A percentile compares a stretch with the other conserved stretches of the same genome.
phyloP scores from a whole-genome alignment of 106 monocot species.

The Apostasia ramifera region DNA sequence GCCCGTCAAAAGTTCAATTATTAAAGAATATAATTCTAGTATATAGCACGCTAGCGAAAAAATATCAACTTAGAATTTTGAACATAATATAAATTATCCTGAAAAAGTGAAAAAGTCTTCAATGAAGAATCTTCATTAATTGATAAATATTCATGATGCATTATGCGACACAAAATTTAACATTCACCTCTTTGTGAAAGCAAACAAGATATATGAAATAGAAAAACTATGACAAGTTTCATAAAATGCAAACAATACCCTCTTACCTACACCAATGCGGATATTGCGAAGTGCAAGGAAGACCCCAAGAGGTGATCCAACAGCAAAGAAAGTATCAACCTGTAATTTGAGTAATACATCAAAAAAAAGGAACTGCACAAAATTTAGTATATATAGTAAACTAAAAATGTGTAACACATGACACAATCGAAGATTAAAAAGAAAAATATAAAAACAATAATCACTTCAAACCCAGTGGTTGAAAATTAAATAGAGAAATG shows the following conservation, averaged over 20 bases:
- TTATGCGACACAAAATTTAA: no score
- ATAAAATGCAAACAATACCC: neutral
- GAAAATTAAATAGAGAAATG: slow-evolving; percentile 6
- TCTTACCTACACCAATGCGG: slow-evolving; percentile 89
- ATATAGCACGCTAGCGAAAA: no score
- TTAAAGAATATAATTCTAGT: no score
- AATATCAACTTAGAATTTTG: no score
- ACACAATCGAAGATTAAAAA: neutral
- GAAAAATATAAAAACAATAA: neutral
- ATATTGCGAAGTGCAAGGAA: slow-evolving; percentile 89
- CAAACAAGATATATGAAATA: neutral
- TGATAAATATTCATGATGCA: no score
- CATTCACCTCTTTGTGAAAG: no score
- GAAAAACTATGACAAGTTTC: neutral
- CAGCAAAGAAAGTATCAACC: slow-evolving; percentile 99
- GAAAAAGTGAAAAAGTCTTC: no score
- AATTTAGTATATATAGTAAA: slow-evolving; percentile 1
- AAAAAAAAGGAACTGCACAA: neutral
- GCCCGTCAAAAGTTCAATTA: no score
- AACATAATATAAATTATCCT: no score
- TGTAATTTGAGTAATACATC: slow-evolving; percentile 12
- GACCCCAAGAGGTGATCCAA: slow-evolving; percentile 94
- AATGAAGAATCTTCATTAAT: no score
- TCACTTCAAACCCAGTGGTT: neutral
- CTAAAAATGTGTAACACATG: neutral